Evolutionary conservation across 345 rosid species (phyloP).

Genomic region (Populus simonii): DNA sequence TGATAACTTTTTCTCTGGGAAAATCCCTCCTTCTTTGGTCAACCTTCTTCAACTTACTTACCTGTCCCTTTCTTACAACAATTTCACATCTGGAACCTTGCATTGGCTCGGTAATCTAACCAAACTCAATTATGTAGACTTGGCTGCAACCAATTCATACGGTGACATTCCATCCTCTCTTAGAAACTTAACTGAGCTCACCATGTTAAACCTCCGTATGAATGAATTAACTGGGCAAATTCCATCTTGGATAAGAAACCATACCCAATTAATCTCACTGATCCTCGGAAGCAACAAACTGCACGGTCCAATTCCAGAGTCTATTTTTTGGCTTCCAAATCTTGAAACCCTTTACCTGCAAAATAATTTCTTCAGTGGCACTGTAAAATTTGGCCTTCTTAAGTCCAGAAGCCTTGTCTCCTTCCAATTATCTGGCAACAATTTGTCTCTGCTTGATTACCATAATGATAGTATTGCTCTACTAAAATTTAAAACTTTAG

Average conservation of each 20-base stretch:
- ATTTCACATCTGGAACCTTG: constrained; percentile 1
- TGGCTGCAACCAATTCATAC: neutral
- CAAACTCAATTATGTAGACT: neutral
- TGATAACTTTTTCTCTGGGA: constrained; percentile 7
- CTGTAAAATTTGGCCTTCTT: constrained; percentile 6
- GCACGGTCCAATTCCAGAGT: constrained; percentile 19
- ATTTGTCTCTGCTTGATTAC: neutral
- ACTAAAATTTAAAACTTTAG: neutral
- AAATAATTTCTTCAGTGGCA: constrained; percentile 16
- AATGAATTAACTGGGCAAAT: neutral
- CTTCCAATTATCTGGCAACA: constrained; percentile 5
- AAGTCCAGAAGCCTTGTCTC: neutral
- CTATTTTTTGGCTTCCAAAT: constrained; percentile 8
- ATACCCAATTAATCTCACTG: neutral
- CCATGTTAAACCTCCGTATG: neutral
- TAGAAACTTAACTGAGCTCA: neutral
- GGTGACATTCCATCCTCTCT: neutral
- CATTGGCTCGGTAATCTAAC: neutral
- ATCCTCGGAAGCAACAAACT: constrained; percentile 1
- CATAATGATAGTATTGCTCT: neutral
- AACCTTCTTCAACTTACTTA: constrained; percentile 1
- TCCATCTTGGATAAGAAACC: constrained; percentile 6
- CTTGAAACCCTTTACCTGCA: neutral
- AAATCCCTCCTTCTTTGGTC: constrained; percentile 13
- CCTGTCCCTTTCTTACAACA: neutral